Evolutionary conservation across 108 stramenopile genomes (phyloP).

Genomic region (Nitzschia inconspicua): DNA sequence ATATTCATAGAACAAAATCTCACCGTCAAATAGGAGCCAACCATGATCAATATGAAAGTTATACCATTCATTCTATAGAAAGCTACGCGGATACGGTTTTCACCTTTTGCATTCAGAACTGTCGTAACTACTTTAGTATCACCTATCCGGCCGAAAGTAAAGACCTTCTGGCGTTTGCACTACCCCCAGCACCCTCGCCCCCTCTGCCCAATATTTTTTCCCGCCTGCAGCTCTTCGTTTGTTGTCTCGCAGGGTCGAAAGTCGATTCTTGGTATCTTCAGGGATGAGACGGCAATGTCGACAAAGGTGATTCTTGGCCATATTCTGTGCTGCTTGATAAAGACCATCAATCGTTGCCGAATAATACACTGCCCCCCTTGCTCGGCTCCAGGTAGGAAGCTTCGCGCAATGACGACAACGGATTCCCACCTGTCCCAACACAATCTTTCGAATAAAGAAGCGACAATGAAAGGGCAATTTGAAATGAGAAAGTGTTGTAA

Average conservation of each 20-base stretch:
- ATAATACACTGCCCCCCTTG: too few species aligned
- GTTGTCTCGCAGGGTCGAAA: conserved; percentile 7
- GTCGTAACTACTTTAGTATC: too few species aligned
- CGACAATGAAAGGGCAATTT: too few species aligned
- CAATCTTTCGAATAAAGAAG: too few species aligned
- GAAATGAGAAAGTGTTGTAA: conserved; percentile 43
- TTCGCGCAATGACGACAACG: conserved; percentile 17
- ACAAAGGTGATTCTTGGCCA: conserved; percentile 36
- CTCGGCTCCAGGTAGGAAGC: conserved; percentile 7
- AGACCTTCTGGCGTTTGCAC: too few species aligned
- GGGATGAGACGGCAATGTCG: conserved; percentile 30
- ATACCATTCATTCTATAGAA: too few species aligned
- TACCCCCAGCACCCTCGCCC: conserved; percentile 22
- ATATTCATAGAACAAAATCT: too few species aligned
- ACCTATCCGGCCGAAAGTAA: too few species aligned
- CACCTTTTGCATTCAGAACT: too few species aligned
- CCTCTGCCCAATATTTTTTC: conserved; percentile 75
- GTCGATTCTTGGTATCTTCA: background rate
- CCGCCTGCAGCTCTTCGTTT: conserved; percentile 47
- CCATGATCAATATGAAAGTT: too few species aligned
- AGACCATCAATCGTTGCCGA: background rate
- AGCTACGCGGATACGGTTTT: too few species aligned
- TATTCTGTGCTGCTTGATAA: conserved; percentile 50
- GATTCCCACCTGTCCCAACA: conserved; percentile 31
- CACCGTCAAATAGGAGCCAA: too few species aligned